Evolutionary conservation across 2,329 filamentous ascomycete species (phyloP).

Genomic region (Pseudogymnoascus sp.): DNA sequence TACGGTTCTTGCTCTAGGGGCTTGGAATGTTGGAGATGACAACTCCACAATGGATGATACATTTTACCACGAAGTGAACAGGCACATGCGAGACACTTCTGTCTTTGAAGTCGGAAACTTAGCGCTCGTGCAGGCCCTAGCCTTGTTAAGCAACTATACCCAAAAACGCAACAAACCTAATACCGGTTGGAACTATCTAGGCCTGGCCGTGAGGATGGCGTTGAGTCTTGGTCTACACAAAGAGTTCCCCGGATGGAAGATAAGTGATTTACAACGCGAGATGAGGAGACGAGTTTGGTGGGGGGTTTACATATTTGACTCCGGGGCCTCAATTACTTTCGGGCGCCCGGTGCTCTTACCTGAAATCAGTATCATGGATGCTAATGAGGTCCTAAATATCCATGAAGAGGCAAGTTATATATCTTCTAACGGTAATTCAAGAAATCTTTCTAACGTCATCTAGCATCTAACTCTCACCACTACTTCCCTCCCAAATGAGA

Average conservation of each 20-base stretch:
- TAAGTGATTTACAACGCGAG: conserved; percentile 36
- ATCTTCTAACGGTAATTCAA: not conserved
- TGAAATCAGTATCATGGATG: conserved; percentile 15
- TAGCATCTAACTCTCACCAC: conserved; percentile 32
- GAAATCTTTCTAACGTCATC: not conserved
- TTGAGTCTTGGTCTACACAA: conserved; percentile 43
- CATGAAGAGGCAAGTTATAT: conserved; percentile 15
- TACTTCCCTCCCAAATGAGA: conserved; percentile 31
- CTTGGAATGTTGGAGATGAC: conserved; percentile 28
- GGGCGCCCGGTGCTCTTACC: conserved; percentile 29
- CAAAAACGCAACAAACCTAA: conserved; percentile 44
- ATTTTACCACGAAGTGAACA: conserved; percentile 27
- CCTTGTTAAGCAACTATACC: conserved; percentile 32
- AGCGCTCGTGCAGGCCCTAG: conserved; percentile 27
- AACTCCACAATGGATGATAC: conserved; percentile 25
- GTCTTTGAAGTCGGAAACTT: conserved; percentile 31
- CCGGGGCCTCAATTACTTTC: conserved; percentile 41
- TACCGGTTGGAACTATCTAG: conserved; percentile 45
- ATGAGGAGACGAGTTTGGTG: conserved; percentile 37
- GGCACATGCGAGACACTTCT: conserved; percentile 25
- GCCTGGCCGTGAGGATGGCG: conserved; percentile 42
- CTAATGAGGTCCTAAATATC: conserved; percentile 18
- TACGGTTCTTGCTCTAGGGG: conserved; percentile 32
- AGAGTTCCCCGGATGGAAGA: conserved; percentile 32
- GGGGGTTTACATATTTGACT: conserved; percentile 39